phyloP scores from a whole-genome alignment of 495 filamentous ascomycete species.

The Talaromyces proteolyticus region DNA sequence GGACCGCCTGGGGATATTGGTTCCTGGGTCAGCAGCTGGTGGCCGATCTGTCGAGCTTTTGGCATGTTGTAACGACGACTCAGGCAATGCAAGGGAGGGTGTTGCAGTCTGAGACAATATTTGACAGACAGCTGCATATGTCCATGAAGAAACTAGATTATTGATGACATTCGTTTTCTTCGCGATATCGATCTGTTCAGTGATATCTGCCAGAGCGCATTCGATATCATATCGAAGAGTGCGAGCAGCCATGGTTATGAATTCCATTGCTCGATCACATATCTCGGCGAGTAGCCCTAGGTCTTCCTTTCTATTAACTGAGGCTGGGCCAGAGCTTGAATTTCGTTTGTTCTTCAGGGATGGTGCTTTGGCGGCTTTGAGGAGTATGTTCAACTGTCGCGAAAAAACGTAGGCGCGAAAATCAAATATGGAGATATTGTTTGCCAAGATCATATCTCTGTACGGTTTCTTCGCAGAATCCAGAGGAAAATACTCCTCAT shows the following conservation, averaged over 20 bases:
- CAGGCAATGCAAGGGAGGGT: slow-evolving; percentile 57
- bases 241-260: slow-evolving; percentile 70
- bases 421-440: slow-evolving; percentile 95
- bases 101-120: slow-evolving; percentile 73
- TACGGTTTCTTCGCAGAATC: slow-evolving; percentile 74
- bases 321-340: slow-evolving; percentile 10
- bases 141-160: slow-evolving; percentile 80
- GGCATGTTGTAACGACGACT: slow-evolving; percentile 42
- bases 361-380: slow-evolving; percentile 70
- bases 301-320: slow-evolving; percentile 60
- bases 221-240: slow-evolving; percentile 71
- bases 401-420: slow-evolving; percentile 94
- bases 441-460: slow-evolving; percentile 88
- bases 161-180: slow-evolving; percentile 55
- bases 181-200: slow-evolving; percentile 9
- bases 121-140: slow-evolving; percentile 71
- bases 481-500: slow-evolving; percentile 47
- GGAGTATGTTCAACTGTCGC: slow-evolving; percentile 74
- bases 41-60: slow-evolving; percentile 14
- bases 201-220: slow-evolving; percentile 27
- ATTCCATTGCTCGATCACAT: slow-evolving; percentile 69
- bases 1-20: slow-evolving; percentile 33
- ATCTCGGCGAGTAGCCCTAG: slow-evolving; percentile 73
- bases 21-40: slow-evolving; percentile 33
- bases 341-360: slow-evolving; percentile 19